Percentiles rank a stretch among this genome's conserved stretches.
These are phyloP conservation scores for Aspergillus piperis DNA, from an alignment of 2,329 filamentous ascomycete species.

Conservation along the genomic window DNA sequence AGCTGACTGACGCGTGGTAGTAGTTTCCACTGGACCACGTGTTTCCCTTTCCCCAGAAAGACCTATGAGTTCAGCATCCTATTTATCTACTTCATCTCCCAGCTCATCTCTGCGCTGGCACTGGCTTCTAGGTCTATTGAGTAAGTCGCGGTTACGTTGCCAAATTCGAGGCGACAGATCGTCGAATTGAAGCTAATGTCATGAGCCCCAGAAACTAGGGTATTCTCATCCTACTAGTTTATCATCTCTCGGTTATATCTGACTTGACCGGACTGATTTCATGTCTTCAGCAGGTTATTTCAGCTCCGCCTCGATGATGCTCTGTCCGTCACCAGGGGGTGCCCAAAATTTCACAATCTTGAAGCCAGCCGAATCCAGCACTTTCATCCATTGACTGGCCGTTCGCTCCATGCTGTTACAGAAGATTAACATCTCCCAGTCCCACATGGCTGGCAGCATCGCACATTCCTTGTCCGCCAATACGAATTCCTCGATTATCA, in stretches of 20 bases:
- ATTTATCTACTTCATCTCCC: too few relatives aligned
- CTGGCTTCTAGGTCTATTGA: too few relatives aligned
- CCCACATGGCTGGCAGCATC: conserved; percentile 1
- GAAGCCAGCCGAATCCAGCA: neutral
- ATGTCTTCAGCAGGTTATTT: neutral
- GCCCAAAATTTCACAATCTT: neutral
- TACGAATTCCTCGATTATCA: neutral
- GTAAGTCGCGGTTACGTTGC: too few relatives aligned
- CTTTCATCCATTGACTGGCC: neutral
- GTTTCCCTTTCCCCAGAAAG: too few relatives aligned
- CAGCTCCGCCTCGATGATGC: neutral
- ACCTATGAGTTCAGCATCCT: too few relatives aligned
- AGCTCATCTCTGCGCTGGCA: too few relatives aligned
- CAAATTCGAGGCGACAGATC: too few relatives aligned
- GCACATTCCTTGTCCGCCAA: neutral
- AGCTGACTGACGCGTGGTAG: neutral
- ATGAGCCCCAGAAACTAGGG: too few relatives aligned
- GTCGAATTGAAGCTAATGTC: too few relatives aligned
- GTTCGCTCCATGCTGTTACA: neutral
- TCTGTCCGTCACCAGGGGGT: neutral
- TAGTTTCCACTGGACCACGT: too few relatives aligned
- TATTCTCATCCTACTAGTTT: too few relatives aligned
- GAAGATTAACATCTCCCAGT: conserved; percentile 3
- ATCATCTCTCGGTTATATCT: too few relatives aligned
- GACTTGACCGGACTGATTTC: neutral